Base-by-base conservation (phyloP, 1,284 basidiomycete species). In the Sporisorium exsertum region DNA sequence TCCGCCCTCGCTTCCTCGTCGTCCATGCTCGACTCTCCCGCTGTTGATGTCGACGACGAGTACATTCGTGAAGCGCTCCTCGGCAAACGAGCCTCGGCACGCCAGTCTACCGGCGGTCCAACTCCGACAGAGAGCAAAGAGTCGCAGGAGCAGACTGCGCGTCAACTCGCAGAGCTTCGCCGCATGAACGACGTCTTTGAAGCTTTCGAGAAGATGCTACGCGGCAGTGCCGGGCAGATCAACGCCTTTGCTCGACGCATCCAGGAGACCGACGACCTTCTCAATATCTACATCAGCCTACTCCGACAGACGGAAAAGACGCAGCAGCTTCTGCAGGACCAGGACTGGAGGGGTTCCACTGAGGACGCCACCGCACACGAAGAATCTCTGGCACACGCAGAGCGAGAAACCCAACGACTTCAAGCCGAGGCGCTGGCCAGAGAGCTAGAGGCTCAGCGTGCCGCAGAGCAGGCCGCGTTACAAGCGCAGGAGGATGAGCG, bases 151-250 rank as follows among this genome's bases (percentile, higher is more conserved):
- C 64, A 76, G 32, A 47, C 79, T 8, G 68, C 72, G 8, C 61
- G 67, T 12, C 82, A 85, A 42, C 65, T 84, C n/a, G 42, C 64
- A 24, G 80, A 84, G 50, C 57, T 83, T 7, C 72, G 68, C 9
- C 65, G 72, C 43, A 76, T 85, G 60, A 84, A 85, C 55, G 72
- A 75, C 9, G 65, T 80, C n/a, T 85, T 85, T 59, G 78, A 79
- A 45, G 61, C 74, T 6, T 84, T 81, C 59, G 83, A 84, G 51
- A 49, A 45, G 12, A 78, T 77, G 71, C 74, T 85, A 10, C 52
- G 65, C 2, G 72, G 76, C 15, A 77, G 73, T 32, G 65, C 75
- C 6, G 77, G 65, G 2, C 80, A 84, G 72, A 77, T 84, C 35
- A 77, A 81, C n/a, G 82, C 72, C 32, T 83, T 84, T 47, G 71